Evolutionary conservation across 2,329 filamentous ascomycete species (phyloP).

Genomic region (Atkinsonella hypoxylon): DNA sequence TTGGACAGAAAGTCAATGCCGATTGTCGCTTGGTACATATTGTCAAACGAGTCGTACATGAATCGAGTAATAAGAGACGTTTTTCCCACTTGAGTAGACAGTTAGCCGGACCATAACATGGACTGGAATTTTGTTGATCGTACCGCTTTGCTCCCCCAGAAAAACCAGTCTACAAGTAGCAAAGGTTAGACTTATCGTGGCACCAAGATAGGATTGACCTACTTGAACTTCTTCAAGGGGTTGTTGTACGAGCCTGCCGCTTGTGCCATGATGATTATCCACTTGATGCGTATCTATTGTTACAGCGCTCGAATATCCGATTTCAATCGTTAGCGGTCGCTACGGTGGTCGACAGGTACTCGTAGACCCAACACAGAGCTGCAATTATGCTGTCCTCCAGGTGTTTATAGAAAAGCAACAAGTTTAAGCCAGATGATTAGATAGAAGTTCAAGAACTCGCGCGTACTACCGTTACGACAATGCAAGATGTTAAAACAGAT

Average conservation of each 20-base stretch:
- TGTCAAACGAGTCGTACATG: constrained; percentile 99
- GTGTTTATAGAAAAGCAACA: not conserved
- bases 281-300: not conserved
- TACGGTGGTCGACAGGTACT: not conserved
- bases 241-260: constrained; percentile 86
- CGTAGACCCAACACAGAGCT: not conserved
- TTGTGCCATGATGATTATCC: constrained; percentile 58
- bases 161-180: constrained; percentile 66
- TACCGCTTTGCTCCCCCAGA: constrained; percentile 97
- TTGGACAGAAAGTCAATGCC: constrained; percentile 99
- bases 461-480: not conserved
- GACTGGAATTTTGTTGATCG: constrained; percentile 19
- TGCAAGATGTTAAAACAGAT: not conserved
- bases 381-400: not conserved
- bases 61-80: constrained; percentile 97
- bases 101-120: constrained; percentile 12
- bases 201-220: constrained; percentile 14
- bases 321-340: not conserved
- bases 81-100: constrained; percentile 65
- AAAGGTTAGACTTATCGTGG: not conserved
- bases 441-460: not conserved
- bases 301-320: not conserved
- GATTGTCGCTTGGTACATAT: constrained; percentile 98
- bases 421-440: not conserved
- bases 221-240: constrained; percentile 99